Percentiles rank a stretch among this genome's conserved stretches.
These are phyloP conservation scores for Rhododendron ovatum DNA, from an alignment of 148 eudicot species.

Conservation along the genomic window DNA sequence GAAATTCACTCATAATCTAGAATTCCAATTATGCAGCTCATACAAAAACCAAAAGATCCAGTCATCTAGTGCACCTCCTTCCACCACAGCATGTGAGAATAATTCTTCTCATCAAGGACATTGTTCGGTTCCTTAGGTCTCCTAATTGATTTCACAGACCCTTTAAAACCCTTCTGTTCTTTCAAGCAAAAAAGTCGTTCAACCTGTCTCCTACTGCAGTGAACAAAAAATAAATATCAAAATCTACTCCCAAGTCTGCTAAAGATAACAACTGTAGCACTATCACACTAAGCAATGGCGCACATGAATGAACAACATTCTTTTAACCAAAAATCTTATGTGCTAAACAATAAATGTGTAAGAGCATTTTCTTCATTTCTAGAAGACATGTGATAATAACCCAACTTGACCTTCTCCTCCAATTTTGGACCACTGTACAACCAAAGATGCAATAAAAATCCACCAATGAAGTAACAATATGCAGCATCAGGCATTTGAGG, in stretches of 20 bases:
- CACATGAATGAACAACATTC: background rate
- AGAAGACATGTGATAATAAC: background rate
- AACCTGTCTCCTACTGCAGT: conserved; percentile 25
- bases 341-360: background rate
- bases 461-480: background rate
- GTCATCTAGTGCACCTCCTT: conserved; percentile 64
- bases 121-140: conserved; percentile 38
- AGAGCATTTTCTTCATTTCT: background rate
- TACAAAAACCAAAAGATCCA: background rate
- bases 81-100: conserved; percentile 82
- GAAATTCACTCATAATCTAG: background rate
- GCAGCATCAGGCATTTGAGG: background rate
- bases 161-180: conserved; percentile 39
- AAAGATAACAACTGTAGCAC: background rate
- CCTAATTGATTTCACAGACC: conserved; percentile 38
- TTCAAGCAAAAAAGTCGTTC: conserved; percentile 42
- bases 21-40: background rate
- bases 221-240: background rate
- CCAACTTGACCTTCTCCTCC: background rate
- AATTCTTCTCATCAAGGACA: conserved; percentile 54
- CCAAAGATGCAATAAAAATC: background rate
- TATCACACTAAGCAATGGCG: background rate
- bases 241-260: background rate
- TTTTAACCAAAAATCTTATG: background rate
- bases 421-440: background rate